Percentiles rank a stretch among this genome's conserved stretches.
phyloP scores from a whole-genome alignment of 805 yeast species.

The Candida orba region DNA sequence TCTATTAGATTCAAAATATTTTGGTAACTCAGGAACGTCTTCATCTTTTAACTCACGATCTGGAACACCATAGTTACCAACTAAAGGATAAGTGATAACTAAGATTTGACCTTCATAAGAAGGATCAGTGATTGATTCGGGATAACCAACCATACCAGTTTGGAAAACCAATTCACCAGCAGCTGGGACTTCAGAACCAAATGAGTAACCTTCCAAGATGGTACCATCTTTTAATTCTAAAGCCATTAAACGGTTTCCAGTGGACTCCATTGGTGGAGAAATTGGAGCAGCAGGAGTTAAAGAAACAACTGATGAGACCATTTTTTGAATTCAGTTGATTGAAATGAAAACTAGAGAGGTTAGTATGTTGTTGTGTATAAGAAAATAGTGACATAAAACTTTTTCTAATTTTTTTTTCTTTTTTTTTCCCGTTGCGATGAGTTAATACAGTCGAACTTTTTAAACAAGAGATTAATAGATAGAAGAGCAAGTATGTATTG shows the following conservation, averaged over 20 bases:
- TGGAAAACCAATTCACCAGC: constrained; percentile 99
- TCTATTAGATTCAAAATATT: constrained; percentile 84
- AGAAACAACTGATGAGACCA: constrained; percentile 10
- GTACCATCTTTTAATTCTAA: constrained; percentile 85
- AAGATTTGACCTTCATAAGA: constrained; percentile 96
- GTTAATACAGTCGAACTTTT: not conserved
- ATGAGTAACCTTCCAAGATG: constrained; percentile 88
- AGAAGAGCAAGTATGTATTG: not conserved
- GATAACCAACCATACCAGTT: constrained; percentile 99
- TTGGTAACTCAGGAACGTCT: constrained; percentile 68
- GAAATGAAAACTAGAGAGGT: not conserved
- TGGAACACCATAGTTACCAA: constrained; percentile 99
- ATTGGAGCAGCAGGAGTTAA: constrained; percentile 64
- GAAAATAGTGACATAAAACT: not conserved
- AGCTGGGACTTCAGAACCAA: constrained; percentile 82
- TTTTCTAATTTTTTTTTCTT: not conserved
- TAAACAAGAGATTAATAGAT: no score
- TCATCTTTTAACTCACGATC: constrained; percentile 75
- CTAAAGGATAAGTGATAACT: constrained; percentile 93
- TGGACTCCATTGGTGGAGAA: constrained; percentile 81
- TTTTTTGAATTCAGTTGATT: not conserved
- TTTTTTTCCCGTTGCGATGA: not conserved
- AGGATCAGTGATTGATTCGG: constrained; percentile 96
- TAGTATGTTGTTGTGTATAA: not conserved
- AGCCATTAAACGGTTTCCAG: constrained; percentile 77